Base-by-base conservation (phyloP, 805 yeast species). In the Nakazawaea ernobii region DNA sequence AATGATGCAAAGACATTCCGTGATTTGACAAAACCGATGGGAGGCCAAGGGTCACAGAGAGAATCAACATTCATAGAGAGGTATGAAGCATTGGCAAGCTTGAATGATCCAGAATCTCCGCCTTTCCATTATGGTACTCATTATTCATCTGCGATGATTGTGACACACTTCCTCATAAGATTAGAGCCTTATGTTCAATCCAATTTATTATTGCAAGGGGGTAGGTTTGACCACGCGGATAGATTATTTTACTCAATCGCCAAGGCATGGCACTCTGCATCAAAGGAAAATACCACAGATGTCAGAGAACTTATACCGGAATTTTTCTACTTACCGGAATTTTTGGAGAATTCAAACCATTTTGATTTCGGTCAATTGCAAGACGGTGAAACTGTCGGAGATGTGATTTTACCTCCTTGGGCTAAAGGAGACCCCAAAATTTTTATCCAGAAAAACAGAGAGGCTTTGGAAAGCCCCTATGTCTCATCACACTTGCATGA, bases 71-170 rank as follows among this genome's bases (percentile, higher is more conserved):
- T 88, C 56, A 66, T 69, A 42, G 94, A 87, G 48, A 65, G 96
- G 45, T 90, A 73, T 55, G 83, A 83, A 17, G 90, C 95, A 0
- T 65, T 87, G 24, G 74, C 68, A 20, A 80, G 85, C 46, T 67
- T 89, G 48, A 56, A 75, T 14, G 90, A 84, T 52, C 69, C 64
- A 0, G 58, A 66, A 5, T 70, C 88, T 0, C 89, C 90, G 0
- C 86, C 96, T 0, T 89, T 89, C 62, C 96, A 89, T 60, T 89
- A 89, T 58, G 97, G 97, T 2, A 90, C 97, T 0, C 97, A 89
- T 61, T 89, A 89, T 59, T 88, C 96, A 0, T 86, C 95, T 0
- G 95, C 96, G 0, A 90, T 89, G 97, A 88, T 89, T 58, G 96
- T 88, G 2, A 75, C 95, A 0, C 84, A 94, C 0, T 89, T 77